A percentile compares a stretch with the other conserved stretches of the same genome.
phyloP scores from a whole-genome alignment of 2,329 filamentous ascomycete genomes.

The Chalaropsis thielavioides region DNA sequence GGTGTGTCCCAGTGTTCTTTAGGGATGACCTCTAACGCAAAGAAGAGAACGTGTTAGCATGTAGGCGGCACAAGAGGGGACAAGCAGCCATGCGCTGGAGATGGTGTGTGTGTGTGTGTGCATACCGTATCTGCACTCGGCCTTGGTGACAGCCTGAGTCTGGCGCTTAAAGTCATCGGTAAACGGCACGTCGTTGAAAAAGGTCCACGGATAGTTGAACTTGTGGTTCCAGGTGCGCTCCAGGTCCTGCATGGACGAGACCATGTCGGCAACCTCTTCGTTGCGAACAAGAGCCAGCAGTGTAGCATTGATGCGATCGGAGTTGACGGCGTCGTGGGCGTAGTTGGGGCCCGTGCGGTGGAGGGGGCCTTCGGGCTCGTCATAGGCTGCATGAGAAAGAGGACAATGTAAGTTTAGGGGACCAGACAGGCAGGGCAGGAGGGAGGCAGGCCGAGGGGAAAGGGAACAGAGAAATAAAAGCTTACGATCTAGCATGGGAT shows the following conservation, averaged over 20 bases:
- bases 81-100: neutral
- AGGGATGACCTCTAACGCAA: slow-evolving; percentile 60
- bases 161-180: slow-evolving; percentile 79
- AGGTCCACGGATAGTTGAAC: slow-evolving; percentile 99
- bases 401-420: slow-evolving; percentile 19
- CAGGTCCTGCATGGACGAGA: slow-evolving; percentile 78
- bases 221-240: slow-evolving; percentile 95
- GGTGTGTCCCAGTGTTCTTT: slow-evolving; percentile 88
- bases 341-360: slow-evolving; percentile 65
- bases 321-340: slow-evolving; percentile 56
- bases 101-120: no score
- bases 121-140: slow-evolving; percentile 70
- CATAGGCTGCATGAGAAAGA: slow-evolving; percentile 46
- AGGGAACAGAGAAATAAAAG: slow-evolving; percentile 16
- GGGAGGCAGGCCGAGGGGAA: neutral
- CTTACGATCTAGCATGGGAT: slow-evolving; percentile 80
- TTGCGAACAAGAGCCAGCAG: slow-evolving; percentile 86
- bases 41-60: slow-evolving; percentile 18
- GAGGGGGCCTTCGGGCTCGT: slow-evolving; percentile 66
- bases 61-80: neutral
- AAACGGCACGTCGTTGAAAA: slow-evolving; percentile 94
- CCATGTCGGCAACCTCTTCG: slow-evolving; percentile 68
- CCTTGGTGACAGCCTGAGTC: slow-evolving; percentile 72
- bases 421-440: neutral
- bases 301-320: slow-evolving; percentile 82